Base-by-base conservation (phyloP, 108 stramenopile genomes). In the Epithemia pelagica region DNA sequence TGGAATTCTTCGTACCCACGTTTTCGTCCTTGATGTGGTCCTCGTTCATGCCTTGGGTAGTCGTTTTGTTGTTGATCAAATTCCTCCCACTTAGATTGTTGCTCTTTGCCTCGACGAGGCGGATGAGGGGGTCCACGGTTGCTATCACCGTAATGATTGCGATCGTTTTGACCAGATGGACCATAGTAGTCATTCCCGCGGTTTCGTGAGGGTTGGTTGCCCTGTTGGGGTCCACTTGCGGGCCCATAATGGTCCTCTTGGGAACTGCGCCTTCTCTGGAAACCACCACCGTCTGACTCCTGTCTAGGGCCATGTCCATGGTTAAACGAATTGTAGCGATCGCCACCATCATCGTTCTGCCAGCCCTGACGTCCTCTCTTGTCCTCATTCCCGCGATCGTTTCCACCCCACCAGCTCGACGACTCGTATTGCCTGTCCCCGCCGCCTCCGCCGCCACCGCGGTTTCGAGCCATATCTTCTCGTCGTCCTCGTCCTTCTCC, bases 211-310 rank as follows among this genome's bases (percentile, higher is more conserved):
- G 21, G 15, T n/a, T n/a, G 27, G 8, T 29, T 31, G 61, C 26
- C 61, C 61, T 61, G 29, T 7, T 2, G 10, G 7, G 20, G 10
- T 18, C 61, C 61, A 61, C 61, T 21, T 18, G 29, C 5, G 8
- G 29, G 61, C 8, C 28, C 30, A 31, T 31, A 31, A 21, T 61
- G 30, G 28, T 57, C 18, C 7, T 57, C 56, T 27, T 27, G 26
- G 26, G 56, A 7, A 26, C 56, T 57, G 8, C 68, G n/a, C 5
- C 37, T 26, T 30, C 67, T 54, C 22, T 67, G 25, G 58, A 67
- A 59, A 5, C 53, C 32, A 61, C 64, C 25, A 54, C 55, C 29
- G 54, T 55, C 30, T 1, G 24, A 5, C 10, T 46, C 37, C 10
- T 15, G 5, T 46, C 37, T 46, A 10, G 37, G 53, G 31, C 31